A percentile compares a stretch with the other conserved stretches of the same genome.
phyloP scores from a whole-genome alignment of 2,329 filamentous ascomycete genomes.

The Botrytis hyacinthi region DNA sequence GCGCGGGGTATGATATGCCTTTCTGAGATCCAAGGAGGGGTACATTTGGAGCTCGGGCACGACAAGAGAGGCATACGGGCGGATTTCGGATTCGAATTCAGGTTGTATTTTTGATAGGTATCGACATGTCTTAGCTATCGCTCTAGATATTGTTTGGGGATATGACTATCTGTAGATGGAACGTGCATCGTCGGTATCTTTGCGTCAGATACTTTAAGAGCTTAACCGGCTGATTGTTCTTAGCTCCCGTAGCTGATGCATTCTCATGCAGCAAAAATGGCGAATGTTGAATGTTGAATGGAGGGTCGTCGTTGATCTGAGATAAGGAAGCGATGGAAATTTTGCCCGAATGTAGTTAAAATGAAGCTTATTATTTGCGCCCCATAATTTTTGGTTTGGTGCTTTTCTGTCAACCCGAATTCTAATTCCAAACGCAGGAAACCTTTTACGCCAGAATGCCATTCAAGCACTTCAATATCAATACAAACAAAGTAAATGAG shows the following conservation, averaged over 20 bases:
- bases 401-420: neutral
- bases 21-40: neutral
- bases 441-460: neutral
- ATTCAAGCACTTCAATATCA: neutral
- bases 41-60: neutral
- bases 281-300: neutral
- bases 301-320: slow-evolving; percentile 15
- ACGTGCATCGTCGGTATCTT: neutral
- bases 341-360: slow-evolving; percentile 27
- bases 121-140: neutral
- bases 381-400: slow-evolving; percentile 5
- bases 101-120: neutral
- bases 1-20: neutral
- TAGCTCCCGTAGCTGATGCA: neutral
- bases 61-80: neutral
- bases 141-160: no score
- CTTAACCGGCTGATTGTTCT: neutral
- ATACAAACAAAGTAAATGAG: neutral
- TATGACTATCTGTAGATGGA: neutral
- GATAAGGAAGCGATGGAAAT: slow-evolving; percentile 25
- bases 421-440: neutral
- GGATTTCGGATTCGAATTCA: neutral
- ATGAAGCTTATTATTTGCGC: slow-evolving; percentile 1
- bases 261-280: neutral
- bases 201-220: neutral